Conservation (phyloP, 2,329 filamentous ascomycete genomes). For the Talaromyces marneffei region DNA sequence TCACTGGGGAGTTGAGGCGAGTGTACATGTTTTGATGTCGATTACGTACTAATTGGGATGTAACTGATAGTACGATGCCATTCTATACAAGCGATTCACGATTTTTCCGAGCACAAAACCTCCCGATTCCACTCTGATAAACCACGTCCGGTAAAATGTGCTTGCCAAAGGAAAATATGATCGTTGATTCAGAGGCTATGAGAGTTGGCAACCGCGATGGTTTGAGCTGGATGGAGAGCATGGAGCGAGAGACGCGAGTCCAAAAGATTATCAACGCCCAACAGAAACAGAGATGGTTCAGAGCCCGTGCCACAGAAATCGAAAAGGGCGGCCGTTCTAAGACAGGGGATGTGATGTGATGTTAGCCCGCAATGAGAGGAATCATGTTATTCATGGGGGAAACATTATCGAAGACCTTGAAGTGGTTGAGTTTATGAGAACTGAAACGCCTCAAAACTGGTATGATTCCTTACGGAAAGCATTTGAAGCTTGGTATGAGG, state of each 20-base stretch:
- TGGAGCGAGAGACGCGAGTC: not conserved
- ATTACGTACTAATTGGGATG: not conserved
- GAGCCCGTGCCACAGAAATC: not conserved
- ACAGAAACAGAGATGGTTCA: not conserved
- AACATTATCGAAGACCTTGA: not conserved
- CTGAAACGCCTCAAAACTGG: not conserved
- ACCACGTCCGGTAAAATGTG: not conserved
- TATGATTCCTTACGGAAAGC: not conserved
- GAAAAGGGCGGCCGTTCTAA: not conserved
- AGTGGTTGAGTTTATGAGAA: not conserved
- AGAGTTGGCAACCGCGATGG: not conserved
- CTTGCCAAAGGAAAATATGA: not conserved
- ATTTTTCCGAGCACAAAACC: not conserved
- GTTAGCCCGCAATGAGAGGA: not conserved
- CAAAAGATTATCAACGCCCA: not conserved
- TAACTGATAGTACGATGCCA: not conserved
- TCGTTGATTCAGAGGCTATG: not conserved
- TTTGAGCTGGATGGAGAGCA: not conserved
- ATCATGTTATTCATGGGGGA: not conserved
- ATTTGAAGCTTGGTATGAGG: not conserved
- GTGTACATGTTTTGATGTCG: not conserved
- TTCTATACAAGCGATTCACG: not conserved
- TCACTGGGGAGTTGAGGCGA: not conserved
- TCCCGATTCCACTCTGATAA: not conserved
- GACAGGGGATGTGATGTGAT: not conserved